Conservation (phyloP, 371 early-diverging fungal species). For the Homolaphlyctis polyrhiza region DNA sequence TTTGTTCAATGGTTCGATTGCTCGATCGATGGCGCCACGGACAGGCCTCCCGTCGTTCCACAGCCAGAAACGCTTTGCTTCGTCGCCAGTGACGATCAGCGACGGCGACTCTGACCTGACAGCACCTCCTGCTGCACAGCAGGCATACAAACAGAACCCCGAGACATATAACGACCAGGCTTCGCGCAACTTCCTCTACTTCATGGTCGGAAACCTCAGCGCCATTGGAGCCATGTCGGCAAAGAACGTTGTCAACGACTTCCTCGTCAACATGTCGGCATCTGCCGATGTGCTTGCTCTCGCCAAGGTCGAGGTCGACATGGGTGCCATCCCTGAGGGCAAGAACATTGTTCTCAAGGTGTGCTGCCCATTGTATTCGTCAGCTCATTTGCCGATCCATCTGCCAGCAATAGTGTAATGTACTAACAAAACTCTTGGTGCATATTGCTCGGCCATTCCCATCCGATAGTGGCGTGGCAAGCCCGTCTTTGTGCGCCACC, state of each 20-base stretch:
- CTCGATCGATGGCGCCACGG: too few species aligned
- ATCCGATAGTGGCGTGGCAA: constrained; percentile 87
- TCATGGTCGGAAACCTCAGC: constrained; percentile 91
- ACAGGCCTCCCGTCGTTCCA: too few species aligned
- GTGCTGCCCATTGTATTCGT: neutral
- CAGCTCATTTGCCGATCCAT: neutral
- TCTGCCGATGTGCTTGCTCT: constrained; percentile 96
- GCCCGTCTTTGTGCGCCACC: constrained; percentile 96
- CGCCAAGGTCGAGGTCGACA: constrained; percentile 94
- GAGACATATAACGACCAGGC: constrained; percentile 24
- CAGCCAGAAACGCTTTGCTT: constrained; percentile 26
- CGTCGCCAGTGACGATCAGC: constrained; percentile 23
- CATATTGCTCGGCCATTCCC: too few species aligned
- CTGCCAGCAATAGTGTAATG: neutral
- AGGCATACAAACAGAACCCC: constrained; percentile 22
- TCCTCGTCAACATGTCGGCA: constrained; percentile 84
- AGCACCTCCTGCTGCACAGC: constrained; percentile 19
- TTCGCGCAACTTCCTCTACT: constrained; percentile 68
- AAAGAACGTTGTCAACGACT: constrained; percentile 89
- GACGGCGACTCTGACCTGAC: constrained; percentile 15
- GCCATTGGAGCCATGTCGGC: constrained; percentile 80
- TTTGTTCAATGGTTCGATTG: too few species aligned
- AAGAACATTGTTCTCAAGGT: constrained; percentile 91
- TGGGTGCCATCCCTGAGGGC: constrained; percentile 89
- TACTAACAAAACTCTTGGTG: too few species aligned